Percentiles rank a stretch among this genome's conserved stretches.
These are phyloP conservation scores for Solanum bulbocastanum DNA, from an alignment of 257 asterid genomes.

Conservation along the genomic window DNA sequence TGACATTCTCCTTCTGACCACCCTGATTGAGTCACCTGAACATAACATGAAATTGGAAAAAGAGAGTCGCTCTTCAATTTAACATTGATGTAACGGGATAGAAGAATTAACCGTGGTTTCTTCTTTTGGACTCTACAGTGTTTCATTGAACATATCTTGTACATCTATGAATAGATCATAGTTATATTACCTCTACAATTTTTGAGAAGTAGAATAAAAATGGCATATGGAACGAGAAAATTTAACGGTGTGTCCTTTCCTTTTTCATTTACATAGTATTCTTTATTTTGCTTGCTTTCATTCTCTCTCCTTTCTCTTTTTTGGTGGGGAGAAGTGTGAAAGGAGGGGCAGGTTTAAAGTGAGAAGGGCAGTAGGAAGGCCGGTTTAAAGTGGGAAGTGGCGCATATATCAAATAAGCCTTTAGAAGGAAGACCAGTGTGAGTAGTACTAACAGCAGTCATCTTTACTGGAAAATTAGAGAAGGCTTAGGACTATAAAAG, in stretches of 20 bases:
- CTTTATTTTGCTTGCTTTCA: not conserved
- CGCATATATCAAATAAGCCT: not conserved
- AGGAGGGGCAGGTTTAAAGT: not conserved
- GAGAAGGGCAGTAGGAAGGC: not conserved
- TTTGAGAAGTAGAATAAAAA: not conserved
- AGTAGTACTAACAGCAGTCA: not conserved
- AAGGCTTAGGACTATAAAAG: not conserved
- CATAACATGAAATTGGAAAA: not conserved
- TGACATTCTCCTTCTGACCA: conserved; percentile 98
- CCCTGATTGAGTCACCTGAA: conserved; percentile 75
- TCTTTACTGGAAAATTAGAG: not conserved
- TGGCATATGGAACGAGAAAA: not conserved
- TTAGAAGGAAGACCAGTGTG: not conserved
- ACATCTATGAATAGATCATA: not conserved
- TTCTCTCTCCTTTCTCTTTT: not conserved
- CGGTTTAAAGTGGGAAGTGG: not conserved
- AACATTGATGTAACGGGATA: not conserved
- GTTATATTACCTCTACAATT: not conserved
- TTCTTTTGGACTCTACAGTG: not conserved
- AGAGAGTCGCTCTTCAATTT: not conserved
- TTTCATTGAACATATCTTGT: not conserved
- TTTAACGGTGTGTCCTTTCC: not conserved
- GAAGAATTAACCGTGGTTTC: not conserved
- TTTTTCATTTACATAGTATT: not conserved
- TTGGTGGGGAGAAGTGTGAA: too few species aligned